A percentile compares a stretch with the other conserved stretches of the same genome.
phyloP scores from a whole-genome alignment of 1,284 basidiomycete species.

The Melampsora larici-populina region DNA sequence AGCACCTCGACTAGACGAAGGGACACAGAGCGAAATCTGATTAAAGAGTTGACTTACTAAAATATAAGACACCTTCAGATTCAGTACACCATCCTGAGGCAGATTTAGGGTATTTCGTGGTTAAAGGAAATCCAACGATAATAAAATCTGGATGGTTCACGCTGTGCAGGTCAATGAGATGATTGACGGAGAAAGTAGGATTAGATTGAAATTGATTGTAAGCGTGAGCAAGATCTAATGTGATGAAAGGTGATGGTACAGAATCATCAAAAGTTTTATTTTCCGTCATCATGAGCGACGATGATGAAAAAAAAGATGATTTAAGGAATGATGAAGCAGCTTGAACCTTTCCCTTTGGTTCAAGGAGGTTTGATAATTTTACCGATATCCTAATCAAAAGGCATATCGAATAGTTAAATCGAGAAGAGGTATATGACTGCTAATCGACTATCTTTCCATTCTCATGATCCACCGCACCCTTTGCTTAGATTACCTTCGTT shows the following conservation, averaged over 20 bases:
- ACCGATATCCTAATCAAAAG: too few species aligned
- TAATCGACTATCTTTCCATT: too few species aligned
- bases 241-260: neutral
- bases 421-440: too few species aligned
- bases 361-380: too few species aligned
- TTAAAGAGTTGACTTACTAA: neutral
- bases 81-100: neutral
- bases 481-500: too few species aligned
- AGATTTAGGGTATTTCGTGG: neutral
- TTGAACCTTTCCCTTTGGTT: too few species aligned
- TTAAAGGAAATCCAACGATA: neutral
- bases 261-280: neutral
- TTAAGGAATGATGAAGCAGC: too few species aligned
- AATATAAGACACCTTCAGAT: slow-evolving; percentile 6
- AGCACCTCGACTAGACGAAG: neutral
- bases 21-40: neutral
- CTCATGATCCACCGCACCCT: too few species aligned
- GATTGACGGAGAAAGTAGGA: neutral
- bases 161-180: neutral
- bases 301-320: too few species aligned
- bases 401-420: too few species aligned
- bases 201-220: neutral
- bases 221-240: neutral
- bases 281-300: too few species aligned
- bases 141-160: neutral